Conservation (phyloP, 2,329 filamentous ascomycete species). For the Calonectria henricotiae region DNA sequence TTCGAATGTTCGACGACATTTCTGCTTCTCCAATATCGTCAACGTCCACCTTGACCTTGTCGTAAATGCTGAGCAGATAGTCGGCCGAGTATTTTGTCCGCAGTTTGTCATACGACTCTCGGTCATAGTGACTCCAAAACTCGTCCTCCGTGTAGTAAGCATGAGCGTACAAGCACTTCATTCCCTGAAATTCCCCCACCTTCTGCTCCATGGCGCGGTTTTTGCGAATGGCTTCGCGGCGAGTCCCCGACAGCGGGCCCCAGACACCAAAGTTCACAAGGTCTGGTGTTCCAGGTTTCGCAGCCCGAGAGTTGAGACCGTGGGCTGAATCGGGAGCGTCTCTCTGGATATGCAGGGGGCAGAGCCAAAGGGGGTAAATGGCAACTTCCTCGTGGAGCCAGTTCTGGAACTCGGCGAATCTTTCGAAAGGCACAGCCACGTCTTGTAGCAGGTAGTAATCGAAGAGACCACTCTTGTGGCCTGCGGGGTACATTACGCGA, state of each 20-base stretch:
- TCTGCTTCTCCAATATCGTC: slow-evolving; percentile 55
- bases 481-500: slow-evolving; percentile 76
- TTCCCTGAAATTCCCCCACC: slow-evolving; percentile 73
- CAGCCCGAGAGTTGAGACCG: slow-evolving; percentile 67
- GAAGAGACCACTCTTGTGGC: slow-evolving; percentile 74
- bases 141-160: slow-evolving; percentile 79
- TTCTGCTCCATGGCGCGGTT: slow-evolving; percentile 76
- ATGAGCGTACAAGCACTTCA: slow-evolving; percentile 81
- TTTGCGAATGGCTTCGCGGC: slow-evolving; percentile 65
- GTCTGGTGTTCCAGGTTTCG: slow-evolving; percentile 57
- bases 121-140: slow-evolving; percentile 78
- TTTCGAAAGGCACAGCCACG: slow-evolving; percentile 68
- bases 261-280: slow-evolving; percentile 77
- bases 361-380: slow-evolving; percentile 73
- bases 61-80: slow-evolving; percentile 76
- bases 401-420: slow-evolving; percentile 62
- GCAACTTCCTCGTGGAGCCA: slow-evolving; percentile 65
- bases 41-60: slow-evolving; percentile 75
- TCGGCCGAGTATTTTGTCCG: slow-evolving; percentile 73
- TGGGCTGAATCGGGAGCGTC: slow-evolving; percentile 61
- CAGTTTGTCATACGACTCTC: slow-evolving; percentile 72
- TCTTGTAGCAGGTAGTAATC: slow-evolving; percentile 78
- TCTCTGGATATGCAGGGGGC: slow-evolving; percentile 66
- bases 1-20: slow-evolving; percentile 56
- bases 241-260: slow-evolving; percentile 65